These are phyloP conservation scores for Solanum chmielewskii DNA, from an alignment of 257 asterid genomes.

Conservation along the genomic window DNA sequence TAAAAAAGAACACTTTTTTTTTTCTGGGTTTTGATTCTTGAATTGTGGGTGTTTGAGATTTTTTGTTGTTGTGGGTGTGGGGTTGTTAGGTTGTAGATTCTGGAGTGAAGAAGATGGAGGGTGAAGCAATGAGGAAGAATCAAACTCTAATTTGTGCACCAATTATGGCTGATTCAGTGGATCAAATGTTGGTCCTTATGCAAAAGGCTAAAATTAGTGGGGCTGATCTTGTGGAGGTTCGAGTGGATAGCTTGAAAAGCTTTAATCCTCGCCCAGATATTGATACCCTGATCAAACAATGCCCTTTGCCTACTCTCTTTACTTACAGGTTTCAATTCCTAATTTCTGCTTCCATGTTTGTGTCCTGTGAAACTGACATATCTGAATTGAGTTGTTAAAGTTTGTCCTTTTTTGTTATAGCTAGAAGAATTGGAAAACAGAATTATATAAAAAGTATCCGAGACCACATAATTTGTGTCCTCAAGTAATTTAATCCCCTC, in stretches of 20 bases:
- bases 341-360: not conserved
- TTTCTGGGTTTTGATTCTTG: not conserved
- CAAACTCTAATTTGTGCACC: conserved; percentile 88
- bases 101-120: conserved; percentile 25
- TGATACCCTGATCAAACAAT: conserved; percentile 39
- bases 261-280: conserved; percentile 48
- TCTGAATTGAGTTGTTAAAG: not conserved
- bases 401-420: not conserved
- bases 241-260: conserved; percentile 75
- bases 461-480: not conserved
- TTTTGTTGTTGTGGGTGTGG: not conserved
- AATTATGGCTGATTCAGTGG: conserved; percentile 79
- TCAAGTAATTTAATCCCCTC: not conserved
- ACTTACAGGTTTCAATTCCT: conserved; percentile 73
- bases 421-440: not conserved
- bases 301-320: conserved; percentile 89
- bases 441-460: not conserved
- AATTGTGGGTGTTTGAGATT: not conserved
- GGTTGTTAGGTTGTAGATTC: conserved; percentile 41
- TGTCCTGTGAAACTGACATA: not conserved
- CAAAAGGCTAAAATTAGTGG: conserved; percentile 61
- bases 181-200: conserved; percentile 56
- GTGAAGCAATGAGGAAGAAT: conserved; percentile 37
- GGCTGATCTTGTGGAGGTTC: conserved; percentile 87
- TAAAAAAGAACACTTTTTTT: not conserved